Conservation (phyloP, 2,329 filamentous ascomycete species). For the Claviceps pazoutovae region DNA sequence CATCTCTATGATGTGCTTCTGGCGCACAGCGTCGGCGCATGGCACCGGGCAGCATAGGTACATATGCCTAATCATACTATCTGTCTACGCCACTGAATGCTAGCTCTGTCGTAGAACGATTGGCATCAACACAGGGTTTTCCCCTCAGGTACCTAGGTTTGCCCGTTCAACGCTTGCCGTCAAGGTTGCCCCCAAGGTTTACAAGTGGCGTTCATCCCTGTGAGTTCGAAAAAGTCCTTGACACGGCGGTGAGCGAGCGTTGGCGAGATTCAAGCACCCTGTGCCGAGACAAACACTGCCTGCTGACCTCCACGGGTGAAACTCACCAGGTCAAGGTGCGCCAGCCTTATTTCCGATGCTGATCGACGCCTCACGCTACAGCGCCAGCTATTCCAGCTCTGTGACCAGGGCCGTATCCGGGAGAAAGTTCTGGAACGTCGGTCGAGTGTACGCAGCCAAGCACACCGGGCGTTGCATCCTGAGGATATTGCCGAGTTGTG, state of each 20-base stretch:
- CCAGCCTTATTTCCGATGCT: neutral
- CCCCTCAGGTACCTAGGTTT: neutral
- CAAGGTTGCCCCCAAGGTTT: neutral
- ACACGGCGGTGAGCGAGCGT: neutral
- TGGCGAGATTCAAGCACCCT: constrained; percentile 2
- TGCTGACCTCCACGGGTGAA: neutral
- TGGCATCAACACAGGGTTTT: neutral
- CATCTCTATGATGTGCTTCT: neutral
- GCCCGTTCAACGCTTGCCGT: neutral
- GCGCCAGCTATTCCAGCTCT: neutral
- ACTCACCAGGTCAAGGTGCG: neutral
- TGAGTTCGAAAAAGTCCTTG: neutral
- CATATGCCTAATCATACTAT: neutral
- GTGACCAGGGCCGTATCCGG: neutral
- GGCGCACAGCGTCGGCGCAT: neutral
- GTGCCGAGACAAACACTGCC: constrained; percentile 2
- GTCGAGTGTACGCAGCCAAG: neutral
- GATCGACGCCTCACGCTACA: neutral
- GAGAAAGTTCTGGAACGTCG: constrained; percentile 2
- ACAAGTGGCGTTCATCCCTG: neutral
- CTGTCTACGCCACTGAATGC: neutral
- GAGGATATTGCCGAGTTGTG: neutral
- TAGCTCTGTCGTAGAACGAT: neutral
- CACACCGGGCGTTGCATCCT: neutral
- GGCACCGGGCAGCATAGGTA: neutral